Percentiles rank a stretch among this genome's conserved stretches.
These are phyloP conservation scores for Chrysoporthe austroafricana DNA, from an alignment of 2,329 filamentous ascomycete genomes.

Conservation along the genomic window DNA sequence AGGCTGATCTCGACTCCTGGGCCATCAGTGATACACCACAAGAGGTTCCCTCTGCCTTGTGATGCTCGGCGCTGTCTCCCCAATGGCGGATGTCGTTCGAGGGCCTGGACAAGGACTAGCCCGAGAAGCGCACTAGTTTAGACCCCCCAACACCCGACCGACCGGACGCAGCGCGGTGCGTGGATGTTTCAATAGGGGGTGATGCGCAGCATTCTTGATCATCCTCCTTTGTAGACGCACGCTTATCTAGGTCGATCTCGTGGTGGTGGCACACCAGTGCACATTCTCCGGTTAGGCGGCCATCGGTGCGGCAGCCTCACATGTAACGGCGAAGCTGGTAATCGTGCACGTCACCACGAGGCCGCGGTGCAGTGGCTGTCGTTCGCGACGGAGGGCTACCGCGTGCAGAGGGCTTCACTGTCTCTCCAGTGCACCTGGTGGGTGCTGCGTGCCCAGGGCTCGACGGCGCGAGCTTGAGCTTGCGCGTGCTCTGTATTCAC, in stretches of 20 bases:
- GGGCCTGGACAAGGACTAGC: slow-evolving; percentile 9
- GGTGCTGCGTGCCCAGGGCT: background rate
- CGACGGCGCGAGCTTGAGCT: background rate
- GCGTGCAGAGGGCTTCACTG: background rate
- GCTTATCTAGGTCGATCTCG: slow-evolving; percentile 14
- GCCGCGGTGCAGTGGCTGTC: background rate
- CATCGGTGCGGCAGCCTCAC: slow-evolving; percentile 18
- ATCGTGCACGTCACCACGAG: background rate
- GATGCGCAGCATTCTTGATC: slow-evolving; percentile 3
- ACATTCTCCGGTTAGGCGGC: background rate
- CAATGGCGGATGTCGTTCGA: slow-evolving; percentile 7
- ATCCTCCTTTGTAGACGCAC: background rate
- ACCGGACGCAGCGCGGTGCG: background rate
- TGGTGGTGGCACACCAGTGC: background rate
- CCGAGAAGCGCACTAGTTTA: slow-evolving; percentile 7
- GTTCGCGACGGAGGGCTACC: background rate
- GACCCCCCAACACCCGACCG: too few relatives aligned
- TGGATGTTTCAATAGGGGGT: background rate
- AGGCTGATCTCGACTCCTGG: slow-evolving; percentile 8
- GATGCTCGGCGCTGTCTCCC: background rate
- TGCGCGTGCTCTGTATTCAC: background rate
- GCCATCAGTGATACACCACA: slow-evolving; percentile 7
- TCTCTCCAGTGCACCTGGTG: background rate
- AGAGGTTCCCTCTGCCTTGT: background rate
- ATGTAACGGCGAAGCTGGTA: slow-evolving; percentile 5